Conservation (phyloP, 345 rosid species). For the Populus nigra region DNA sequence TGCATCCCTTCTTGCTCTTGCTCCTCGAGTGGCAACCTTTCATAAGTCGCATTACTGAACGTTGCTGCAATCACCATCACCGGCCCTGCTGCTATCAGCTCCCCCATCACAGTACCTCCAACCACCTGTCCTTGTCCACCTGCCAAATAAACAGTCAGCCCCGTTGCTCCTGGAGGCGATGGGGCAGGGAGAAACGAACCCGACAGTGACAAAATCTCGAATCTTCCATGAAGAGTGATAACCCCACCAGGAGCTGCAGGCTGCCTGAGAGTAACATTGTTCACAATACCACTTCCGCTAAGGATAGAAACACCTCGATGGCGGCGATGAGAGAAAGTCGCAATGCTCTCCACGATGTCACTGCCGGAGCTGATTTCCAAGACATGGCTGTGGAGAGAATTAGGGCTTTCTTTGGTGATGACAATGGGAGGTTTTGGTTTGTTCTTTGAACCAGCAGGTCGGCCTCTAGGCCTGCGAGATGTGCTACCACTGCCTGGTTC, state of each 20-base stretch:
- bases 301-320: conserved; percentile 76
- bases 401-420: conserved; percentile 81
- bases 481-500: conserved; percentile 52
- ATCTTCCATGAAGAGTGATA: conserved; percentile 69
- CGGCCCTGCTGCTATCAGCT: conserved; percentile 74
- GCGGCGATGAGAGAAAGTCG: conserved; percentile 60
- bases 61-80: conserved; percentile 86
- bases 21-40: conserved; percentile 69
- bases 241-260: conserved; percentile 69
- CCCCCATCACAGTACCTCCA: conserved; percentile 72
- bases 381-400: conserved; percentile 79
- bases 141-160: conserved; percentile 69
- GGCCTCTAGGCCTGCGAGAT: conserved; percentile 73
- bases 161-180: conserved; percentile 72
- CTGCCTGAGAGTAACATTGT: conserved; percentile 74
- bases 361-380: conserved; percentile 71
- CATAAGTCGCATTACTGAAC: conserved; percentile 73
- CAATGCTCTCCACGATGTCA: conserved; percentile 65
- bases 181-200: conserved; percentile 78
- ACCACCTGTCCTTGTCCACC: conserved; percentile 92
- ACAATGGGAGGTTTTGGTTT: conserved; percentile 69
- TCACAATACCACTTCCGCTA: conserved; percentile 76
- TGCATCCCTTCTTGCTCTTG: conserved; percentile 44
- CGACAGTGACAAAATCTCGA: conserved; percentile 77
- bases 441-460: conserved; percentile 91